Evolutionary conservation across 2,329 filamentous ascomycete genomes (phyloP).

Genomic region (Penicillium janthinellum): DNA sequence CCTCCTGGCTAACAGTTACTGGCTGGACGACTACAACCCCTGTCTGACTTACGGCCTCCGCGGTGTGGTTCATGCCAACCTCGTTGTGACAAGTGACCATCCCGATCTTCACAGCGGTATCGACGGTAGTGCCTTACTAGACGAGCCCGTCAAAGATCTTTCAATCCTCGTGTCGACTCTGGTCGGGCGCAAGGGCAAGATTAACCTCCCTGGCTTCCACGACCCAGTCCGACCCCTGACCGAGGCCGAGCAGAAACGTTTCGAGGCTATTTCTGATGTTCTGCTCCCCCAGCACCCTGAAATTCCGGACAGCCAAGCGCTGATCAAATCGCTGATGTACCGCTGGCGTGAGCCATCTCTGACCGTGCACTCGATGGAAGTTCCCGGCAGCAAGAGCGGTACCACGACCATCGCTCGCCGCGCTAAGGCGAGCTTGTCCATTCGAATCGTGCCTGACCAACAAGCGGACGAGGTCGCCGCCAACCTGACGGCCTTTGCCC

Average conservation of each 20-base stretch:
- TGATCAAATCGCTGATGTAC: constrained; percentile 85
- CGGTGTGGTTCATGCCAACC: constrained; percentile 89
- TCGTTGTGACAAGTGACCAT: constrained; percentile 81
- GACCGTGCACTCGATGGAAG: constrained; percentile 87
- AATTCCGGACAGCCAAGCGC: constrained; percentile 63
- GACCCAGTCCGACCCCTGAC: constrained; percentile 77
- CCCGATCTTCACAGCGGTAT: constrained; percentile 95
- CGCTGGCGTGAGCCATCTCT: constrained; percentile 94
- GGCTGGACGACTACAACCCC: constrained; percentile 93
- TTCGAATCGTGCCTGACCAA: constrained; percentile 92
- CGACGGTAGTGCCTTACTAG: constrained; percentile 87
- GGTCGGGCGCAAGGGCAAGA: constrained; percentile 75
- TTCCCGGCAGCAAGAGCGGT: constrained; percentile 79
- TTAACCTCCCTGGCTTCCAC: constrained; percentile 87
- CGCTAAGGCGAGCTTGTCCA: constrained; percentile 83
- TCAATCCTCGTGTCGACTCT: constrained; percentile 79
- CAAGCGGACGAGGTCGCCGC: constrained; percentile 76
- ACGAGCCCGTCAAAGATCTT: constrained; percentile 90
- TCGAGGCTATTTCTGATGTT: constrained; percentile 79
- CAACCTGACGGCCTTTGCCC: constrained; percentile 67
- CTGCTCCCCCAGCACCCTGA: constrained; percentile 72
- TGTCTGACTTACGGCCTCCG: constrained; percentile 93
- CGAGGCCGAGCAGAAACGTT: constrained; percentile 74
- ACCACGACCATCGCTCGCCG: constrained; percentile 83
- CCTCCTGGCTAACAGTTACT: constrained; percentile 94